phyloP scores from a whole-genome alignment of 192 early-diverging fungal genomes.

The Podila epicladia region DNA sequence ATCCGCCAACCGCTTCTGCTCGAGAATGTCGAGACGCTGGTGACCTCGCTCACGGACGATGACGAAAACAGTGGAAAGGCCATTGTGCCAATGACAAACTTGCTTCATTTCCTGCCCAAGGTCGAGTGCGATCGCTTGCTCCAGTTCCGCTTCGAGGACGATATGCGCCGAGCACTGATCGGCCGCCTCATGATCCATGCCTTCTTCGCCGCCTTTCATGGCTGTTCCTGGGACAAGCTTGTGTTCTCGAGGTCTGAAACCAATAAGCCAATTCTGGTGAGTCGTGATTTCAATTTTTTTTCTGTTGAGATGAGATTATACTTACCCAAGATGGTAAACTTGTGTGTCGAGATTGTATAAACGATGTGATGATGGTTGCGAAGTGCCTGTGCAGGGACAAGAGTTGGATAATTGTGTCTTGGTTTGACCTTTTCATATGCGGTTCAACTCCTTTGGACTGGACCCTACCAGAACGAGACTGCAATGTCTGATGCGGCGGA shows the following conservation, averaged over 20 bases:
- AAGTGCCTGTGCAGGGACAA: too few relatives aligned
- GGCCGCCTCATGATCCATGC: conserved; percentile 47
- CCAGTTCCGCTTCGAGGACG: conserved; percentile 32
- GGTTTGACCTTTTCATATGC: too few relatives aligned
- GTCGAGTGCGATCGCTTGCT: conserved; percentile 36
- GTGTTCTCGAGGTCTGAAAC: conserved; percentile 41
- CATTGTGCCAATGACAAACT: conserved; percentile 40
- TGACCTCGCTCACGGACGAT: conserved; percentile 34
- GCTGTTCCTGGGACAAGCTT: conserved; percentile 27
- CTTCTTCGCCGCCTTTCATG: conserved; percentile 37
- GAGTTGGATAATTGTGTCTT: too few relatives aligned
- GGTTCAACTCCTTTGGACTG: too few relatives aligned
- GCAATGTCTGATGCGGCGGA: too few relatives aligned
- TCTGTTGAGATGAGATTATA: conserved; percentile 6
- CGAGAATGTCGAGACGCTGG: conserved; percentile 35
- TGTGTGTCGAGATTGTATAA: neutral
- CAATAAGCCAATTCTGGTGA: conserved; percentile 45
- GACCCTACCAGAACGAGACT: too few relatives aligned
- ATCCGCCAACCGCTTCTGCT: conserved; percentile 40
- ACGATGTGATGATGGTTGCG: too few relatives aligned
- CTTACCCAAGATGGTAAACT: neutral
- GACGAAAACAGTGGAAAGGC: neutral
- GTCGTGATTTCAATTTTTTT: conserved; percentile 1
- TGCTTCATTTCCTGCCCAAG: conserved; percentile 38
- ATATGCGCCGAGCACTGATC: conserved; percentile 36